Evolutionary conservation across 495 filamentous ascomycete species (phyloP).

Genomic region (Annulohypoxylon nitens): DNA sequence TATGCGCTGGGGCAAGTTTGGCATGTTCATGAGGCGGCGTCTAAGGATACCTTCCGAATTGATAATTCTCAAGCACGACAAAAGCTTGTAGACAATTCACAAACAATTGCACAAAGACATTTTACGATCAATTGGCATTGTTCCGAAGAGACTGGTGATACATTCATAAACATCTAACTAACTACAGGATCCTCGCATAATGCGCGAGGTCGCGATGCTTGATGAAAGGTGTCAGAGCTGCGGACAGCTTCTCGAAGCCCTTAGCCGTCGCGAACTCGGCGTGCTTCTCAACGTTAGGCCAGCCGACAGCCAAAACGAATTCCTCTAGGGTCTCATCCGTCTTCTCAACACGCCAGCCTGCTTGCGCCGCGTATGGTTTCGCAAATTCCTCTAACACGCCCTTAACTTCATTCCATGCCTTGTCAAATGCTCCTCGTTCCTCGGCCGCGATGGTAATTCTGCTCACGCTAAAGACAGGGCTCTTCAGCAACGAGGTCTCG

Average conservation of each 20-base stretch:
- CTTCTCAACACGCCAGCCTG: conserved; percentile 65
- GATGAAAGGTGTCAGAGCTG: conserved; percentile 50
- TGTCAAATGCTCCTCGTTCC: conserved; percentile 59
- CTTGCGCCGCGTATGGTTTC: conserved; percentile 54
- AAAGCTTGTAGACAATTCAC: conserved; percentile 51
- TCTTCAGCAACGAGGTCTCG: conserved; percentile 51
- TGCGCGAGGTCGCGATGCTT: conserved; percentile 61
- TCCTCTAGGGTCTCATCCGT: conserved; percentile 59
- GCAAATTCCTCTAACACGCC: conserved; percentile 57
- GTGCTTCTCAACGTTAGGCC: conserved; percentile 63
- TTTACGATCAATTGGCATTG: conserved; percentile 15
- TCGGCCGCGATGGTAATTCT: conserved; percentile 58
- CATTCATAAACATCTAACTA: conserved; percentile 4
- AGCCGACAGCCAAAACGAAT: conserved; percentile 65
- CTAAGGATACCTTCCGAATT: conserved; percentile 59
- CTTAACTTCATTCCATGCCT: conserved; percentile 57
- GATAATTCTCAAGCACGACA: conserved; percentile 48
- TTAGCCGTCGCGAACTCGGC: conserved; percentile 55
- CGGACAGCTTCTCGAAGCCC: conserved; percentile 55
- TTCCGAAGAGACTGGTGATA: neutral
- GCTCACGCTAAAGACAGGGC: conserved; percentile 59
- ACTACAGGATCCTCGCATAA: conserved; percentile 52
- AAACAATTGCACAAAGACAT: conserved; percentile 51
- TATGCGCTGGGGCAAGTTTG: conserved; percentile 32
- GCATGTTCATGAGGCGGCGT: conserved; percentile 55